Percentiles rank a stretch among this genome's conserved stretches.
Evolutionary conservation across 805 yeast genomes (phyloP).

Genomic region (Spathaspora hagerdaliae): DNA sequence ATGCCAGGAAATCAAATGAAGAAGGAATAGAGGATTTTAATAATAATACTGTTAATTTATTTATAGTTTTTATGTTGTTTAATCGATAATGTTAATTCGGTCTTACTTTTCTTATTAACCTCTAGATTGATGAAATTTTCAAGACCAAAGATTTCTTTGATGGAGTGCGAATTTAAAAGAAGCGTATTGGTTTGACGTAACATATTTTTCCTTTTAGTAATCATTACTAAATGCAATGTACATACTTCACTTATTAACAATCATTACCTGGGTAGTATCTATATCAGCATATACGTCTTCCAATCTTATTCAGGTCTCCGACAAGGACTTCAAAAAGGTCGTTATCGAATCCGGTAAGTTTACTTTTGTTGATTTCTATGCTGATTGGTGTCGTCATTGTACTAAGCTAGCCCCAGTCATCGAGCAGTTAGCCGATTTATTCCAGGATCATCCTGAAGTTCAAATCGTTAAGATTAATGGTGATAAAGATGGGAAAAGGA

Average conservation of each 20-base stretch:
- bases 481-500: constrained; percentile 46
- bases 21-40: not conserved
- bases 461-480: constrained; percentile 58
- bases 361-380: constrained; percentile 48
- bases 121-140: no score
- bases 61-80: no score
- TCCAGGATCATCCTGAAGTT: constrained; percentile 28
- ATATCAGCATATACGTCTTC: constrained; percentile 6
- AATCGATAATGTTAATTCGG: no score
- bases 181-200: no score
- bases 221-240: no score
- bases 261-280: no score
- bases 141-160: no score
- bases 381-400: constrained; percentile 75
- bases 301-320: constrained; percentile 40
- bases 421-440: constrained; percentile 29
- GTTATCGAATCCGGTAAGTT: constrained; percentile 52
- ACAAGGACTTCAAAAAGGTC: constrained; percentile 49
- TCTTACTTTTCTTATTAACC: no score
- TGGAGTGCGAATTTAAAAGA: no score
- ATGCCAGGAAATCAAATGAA: constrained; percentile 7
- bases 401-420: constrained; percentile 51
- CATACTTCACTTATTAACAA: no score
- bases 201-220: no score
- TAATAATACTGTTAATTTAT: not conserved